Evolutionary conservation across 352 stramenopile species (phyloP).

Genomic region (Pythium rishiriense): DNA sequence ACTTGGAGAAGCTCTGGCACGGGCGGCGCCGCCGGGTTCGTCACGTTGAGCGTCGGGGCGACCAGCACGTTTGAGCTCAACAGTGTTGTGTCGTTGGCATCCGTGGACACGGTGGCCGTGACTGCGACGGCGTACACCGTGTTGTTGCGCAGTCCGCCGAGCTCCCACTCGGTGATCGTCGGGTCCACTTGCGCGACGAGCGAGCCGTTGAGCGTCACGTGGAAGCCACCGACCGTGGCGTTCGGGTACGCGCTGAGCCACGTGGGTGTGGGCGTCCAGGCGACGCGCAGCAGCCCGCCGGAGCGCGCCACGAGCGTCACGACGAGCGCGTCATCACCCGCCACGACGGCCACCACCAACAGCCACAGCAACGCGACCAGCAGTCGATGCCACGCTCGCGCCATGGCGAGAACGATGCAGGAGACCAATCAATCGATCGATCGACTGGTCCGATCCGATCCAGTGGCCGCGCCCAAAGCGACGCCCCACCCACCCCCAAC

Average conservation of each 20-base stretch:
- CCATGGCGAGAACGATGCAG: too few relatives aligned
- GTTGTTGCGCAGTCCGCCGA: conserved; percentile 38
- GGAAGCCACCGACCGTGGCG: conserved; percentile 15
- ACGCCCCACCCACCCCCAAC: too few relatives aligned
- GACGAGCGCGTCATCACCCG: conserved; percentile 4
- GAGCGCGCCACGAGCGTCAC: conserved; percentile 26
- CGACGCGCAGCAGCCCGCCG: conserved; percentile 38
- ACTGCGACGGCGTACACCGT: conserved; percentile 33
- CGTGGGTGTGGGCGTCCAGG: conserved; percentile 33
- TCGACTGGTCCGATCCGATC: not conserved
- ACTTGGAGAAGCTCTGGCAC: conserved; percentile 19
- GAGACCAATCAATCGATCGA: too few relatives aligned
- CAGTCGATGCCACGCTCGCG: not conserved
- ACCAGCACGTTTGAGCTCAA: conserved; percentile 37
- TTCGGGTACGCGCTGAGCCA: conserved; percentile 8
- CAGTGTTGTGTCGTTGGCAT: conserved; percentile 9
- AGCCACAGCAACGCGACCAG: not conserved
- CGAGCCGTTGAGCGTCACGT: conserved; percentile 28
- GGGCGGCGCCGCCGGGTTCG: conserved; percentile 17
- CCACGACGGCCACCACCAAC: not conserved
- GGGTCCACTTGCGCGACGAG: conserved; percentile 26
- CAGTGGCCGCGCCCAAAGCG: not conserved
- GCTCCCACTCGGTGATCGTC: conserved; percentile 21
- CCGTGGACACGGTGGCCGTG: conserved; percentile 21
- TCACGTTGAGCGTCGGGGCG: conserved; percentile 26